These are phyloP conservation scores for Ampelomyces quisqualis DNA, from an alignment of 2,329 filamentous ascomycete species.

Conservation along the genomic window DNA sequence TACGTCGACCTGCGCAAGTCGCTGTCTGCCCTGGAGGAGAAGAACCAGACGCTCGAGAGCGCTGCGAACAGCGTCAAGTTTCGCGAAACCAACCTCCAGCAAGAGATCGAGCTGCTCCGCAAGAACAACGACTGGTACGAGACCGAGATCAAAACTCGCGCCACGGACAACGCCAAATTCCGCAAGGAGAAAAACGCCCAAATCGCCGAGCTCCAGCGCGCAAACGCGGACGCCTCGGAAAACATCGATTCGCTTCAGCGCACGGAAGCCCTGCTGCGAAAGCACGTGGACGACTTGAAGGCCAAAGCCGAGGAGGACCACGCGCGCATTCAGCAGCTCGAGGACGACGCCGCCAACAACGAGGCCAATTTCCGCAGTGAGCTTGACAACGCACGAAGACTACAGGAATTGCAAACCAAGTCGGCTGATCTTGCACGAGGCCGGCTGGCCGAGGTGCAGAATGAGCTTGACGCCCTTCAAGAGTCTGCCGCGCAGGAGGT, in stretches of 20 bases:
- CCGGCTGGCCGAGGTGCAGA: constrained; percentile 69
- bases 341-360: constrained; percentile 77
- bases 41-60: constrained; percentile 77
- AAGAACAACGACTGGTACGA: constrained; percentile 94
- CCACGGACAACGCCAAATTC: constrained; percentile 80
- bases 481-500: constrained; percentile 65
- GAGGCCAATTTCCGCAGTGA: constrained; percentile 86
- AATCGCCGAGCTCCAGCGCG: constrained; percentile 82
- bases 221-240: constrained; percentile 80
- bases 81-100: constrained; percentile 83
- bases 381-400: constrained; percentile 73
- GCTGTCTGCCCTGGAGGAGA: constrained; percentile 77
- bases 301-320: constrained; percentile 84
- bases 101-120: constrained; percentile 85
- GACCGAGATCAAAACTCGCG: constrained; percentile 86
- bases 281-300: constrained; percentile 79
- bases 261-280: constrained; percentile 76
- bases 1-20: constrained; percentile 81
- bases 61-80: constrained; percentile 81
- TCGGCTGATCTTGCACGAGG: constrained; percentile 71
- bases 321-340: constrained; percentile 77
- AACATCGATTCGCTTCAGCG: constrained; percentile 75
- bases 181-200: constrained; percentile 92
- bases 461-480: constrained; percentile 62
- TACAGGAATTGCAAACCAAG: constrained; percentile 80